A percentile compares a stretch with the other conserved stretches of the same genome.
Evolutionary conservation across 2,329 filamentous ascomycete genomes (phyloP).

Genomic region (Sporothrix globosa): DNA sequence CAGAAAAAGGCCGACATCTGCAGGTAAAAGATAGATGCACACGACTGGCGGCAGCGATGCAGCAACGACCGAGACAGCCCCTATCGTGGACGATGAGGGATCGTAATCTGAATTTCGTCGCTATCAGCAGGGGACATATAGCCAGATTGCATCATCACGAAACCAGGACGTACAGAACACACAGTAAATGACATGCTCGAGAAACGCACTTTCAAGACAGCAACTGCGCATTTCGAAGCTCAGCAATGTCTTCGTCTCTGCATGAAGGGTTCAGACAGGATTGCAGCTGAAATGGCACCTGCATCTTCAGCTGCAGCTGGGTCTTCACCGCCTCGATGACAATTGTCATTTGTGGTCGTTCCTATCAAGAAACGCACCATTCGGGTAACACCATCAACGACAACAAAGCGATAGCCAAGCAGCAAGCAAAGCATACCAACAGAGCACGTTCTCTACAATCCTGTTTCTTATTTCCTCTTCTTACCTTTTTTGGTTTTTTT

Average conservation of each 20-base stretch:
- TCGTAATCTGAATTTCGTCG: neutral
- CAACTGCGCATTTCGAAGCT: neutral
- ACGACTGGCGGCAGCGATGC: neutral
- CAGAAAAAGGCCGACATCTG: neutral
- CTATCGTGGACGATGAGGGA: constrained; percentile 4
- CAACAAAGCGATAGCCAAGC: too few species aligned
- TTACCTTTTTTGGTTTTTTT: neutral
- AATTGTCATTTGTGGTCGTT: neutral
- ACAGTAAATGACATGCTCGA: neutral
- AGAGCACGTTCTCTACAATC: neutral
- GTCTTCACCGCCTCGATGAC: neutral
- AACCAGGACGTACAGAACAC: neutral
- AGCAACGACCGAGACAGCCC: neutral
- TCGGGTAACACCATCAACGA: neutral
- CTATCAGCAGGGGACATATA: neutral
- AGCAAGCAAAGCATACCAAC: neutral
- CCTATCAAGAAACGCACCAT: neutral
- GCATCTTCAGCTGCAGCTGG: neutral
- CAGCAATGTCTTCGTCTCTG: neutral
- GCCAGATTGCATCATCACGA: neutral
- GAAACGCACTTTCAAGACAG: neutral
- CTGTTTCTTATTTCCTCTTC: neutral
- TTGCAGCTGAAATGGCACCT: neutral
- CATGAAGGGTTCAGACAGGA: neutral
- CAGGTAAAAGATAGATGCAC: constrained; percentile 16